Evolutionary conservation across 1,284 basidiomycete species (phyloP).

Genomic region (Trametes sp.): DNA sequence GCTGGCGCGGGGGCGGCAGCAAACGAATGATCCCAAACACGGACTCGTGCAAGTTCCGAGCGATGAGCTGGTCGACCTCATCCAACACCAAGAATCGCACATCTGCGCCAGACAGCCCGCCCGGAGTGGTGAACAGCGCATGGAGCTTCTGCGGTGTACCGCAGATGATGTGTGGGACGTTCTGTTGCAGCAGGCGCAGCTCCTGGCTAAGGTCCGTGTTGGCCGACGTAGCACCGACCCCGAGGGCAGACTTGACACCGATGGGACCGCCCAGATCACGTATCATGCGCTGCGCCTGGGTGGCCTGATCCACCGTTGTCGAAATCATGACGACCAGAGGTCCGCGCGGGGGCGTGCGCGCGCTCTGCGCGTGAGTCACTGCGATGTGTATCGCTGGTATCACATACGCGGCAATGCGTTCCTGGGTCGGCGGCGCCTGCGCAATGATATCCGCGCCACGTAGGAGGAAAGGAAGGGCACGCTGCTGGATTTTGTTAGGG

Average conservation of each 20-base stretch:
- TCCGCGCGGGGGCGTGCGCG: conserved; percentile 69
- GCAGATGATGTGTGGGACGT: conserved; percentile 93
- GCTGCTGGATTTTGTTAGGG: conserved; percentile 98
- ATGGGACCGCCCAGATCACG: conserved; percentile 92
- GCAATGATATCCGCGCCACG: conserved; percentile 96
- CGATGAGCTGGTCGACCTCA: conserved; percentile 97
- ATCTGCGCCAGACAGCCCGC: conserved; percentile 80
- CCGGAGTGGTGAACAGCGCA: conserved; percentile 87
- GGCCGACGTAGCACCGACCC: conserved; percentile 78
- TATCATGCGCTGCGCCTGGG: conserved; percentile 97
- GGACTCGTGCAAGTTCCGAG: conserved; percentile 94
- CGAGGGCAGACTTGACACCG: conserved; percentile 87
- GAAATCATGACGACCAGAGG: conserved; percentile 93
- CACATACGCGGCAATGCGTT: conserved; percentile 96
- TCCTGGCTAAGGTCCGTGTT: conserved; percentile 77
- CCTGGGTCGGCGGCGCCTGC: conserved; percentile 97
- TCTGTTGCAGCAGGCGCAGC: conserved; percentile 86
- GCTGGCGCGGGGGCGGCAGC: conserved; percentile 84
- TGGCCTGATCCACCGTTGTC: conserved; percentile 98
- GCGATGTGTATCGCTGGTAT: conserved; percentile 93
- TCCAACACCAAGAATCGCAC: conserved; percentile 94
- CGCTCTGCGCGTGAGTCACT: conserved; percentile 59
- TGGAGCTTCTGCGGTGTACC: conserved; percentile 97
- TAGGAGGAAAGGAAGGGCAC: conserved; percentile 94
- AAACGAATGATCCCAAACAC: conserved; percentile 93